These are phyloP conservation scores for Pyrenula aspistea DNA, from an alignment of 495 filamentous ascomycete species.

Conservation along the genomic window DNA sequence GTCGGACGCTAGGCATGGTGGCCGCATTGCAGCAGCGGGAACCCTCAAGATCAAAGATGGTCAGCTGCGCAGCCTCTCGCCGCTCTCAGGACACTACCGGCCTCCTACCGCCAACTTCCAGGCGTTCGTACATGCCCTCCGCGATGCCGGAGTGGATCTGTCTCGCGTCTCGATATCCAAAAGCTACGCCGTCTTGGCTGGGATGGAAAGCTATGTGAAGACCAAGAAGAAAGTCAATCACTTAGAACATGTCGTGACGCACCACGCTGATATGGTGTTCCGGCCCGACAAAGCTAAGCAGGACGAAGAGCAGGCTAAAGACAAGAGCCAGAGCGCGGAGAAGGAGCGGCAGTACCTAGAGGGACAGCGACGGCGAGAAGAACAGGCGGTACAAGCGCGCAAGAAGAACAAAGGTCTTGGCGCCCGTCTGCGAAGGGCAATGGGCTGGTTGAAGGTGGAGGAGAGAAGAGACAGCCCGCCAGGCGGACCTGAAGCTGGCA, in stretches of 20 bases:
- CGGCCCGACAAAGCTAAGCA: conserved; percentile 1
- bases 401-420: conserved; percentile 8
- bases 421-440: conserved; percentile 14
- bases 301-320: conserved; percentile 3
- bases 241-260: conserved; percentile 21
- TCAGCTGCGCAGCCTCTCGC: conserved; percentile 45
- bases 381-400: conserved; percentile 1
- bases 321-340: conserved; percentile 1
- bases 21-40: conserved; percentile 70
- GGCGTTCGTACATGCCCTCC: conserved; percentile 61
- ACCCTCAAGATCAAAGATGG: conserved; percentile 77
- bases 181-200: conserved; percentile 69
- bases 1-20: no score
- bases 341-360: conserved; percentile 2
- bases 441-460: neutral
- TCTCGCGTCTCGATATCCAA: conserved; percentile 62
- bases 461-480: neutral
- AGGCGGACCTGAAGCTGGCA: neutral
- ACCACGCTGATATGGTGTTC: conserved; percentile 7
- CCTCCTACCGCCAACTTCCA: conserved; percentile 71
- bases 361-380: neutral
- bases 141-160: conserved; percentile 69
- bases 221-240: conserved; percentile 47
- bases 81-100: conserved; percentile 65
- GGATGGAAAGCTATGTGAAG: conserved; percentile 65